phyloP scores from a whole-genome alignment of 768 basidiomycete species.

The Thelephora aurantiotincta region DNA sequence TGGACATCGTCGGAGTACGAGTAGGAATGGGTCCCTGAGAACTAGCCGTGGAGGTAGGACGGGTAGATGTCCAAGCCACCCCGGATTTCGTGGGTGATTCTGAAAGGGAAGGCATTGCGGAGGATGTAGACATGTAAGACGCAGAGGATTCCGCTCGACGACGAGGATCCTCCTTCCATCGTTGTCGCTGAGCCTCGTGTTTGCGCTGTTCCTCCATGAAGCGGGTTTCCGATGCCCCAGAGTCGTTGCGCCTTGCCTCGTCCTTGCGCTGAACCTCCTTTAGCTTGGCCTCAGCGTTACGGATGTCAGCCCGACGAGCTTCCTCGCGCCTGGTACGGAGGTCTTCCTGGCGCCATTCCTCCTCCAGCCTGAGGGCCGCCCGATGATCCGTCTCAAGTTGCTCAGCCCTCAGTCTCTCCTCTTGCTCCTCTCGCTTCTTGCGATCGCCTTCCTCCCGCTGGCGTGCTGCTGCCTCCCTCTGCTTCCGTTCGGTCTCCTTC shows the following conservation, averaged over 20 bases:
- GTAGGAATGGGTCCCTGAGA: constrained; percentile 4
- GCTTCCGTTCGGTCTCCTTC: constrained; percentile 2
- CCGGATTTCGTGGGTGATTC: too few species aligned
- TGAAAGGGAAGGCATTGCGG: constrained; percentile 4
- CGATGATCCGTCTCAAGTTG: constrained; percentile 8
- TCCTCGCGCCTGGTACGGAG: constrained; percentile 5
- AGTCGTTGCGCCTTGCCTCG: constrained; percentile 18
- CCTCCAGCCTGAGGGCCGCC: constrained; percentile 9
- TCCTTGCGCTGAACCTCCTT: constrained; percentile 18
- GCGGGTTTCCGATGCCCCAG: constrained; percentile 17
- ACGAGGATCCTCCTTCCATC: constrained; percentile 4
- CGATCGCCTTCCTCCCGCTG: constrained; percentile 5
- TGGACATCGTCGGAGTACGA: constrained; percentile 4
- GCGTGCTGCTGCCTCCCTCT: constrained; percentile 3
- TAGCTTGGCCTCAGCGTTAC: constrained; percentile 7
- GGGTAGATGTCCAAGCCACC: neutral
- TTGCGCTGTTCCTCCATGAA: constrained; percentile 17
- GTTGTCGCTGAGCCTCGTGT: constrained; percentile 6
- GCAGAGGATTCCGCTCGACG: constrained; percentile 1
- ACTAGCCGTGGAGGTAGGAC: constrained; percentile 8
- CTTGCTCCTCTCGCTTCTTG: constrained; percentile 2
- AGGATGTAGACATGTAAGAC: constrained; percentile 5
- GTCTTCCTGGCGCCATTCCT: constrained; percentile 17
- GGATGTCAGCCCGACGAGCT: constrained; percentile 9
- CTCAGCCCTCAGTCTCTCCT: constrained; percentile 16